Base-by-base conservation (phyloP, 2,329 filamentous ascomycete species). In the Lecanicillium sp. region DNA sequence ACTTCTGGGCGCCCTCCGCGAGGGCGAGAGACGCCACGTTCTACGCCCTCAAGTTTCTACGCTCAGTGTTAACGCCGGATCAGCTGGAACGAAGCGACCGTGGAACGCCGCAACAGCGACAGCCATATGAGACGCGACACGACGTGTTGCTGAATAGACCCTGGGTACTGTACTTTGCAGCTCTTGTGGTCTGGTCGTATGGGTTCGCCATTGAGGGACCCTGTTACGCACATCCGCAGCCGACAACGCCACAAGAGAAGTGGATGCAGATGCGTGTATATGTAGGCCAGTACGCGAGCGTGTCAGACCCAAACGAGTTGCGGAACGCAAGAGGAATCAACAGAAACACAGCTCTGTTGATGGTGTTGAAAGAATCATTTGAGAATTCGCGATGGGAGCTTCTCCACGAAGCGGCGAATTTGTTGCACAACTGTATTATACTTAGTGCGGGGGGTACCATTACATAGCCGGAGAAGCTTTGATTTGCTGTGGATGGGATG, bases 131-230 rank as follows among this genome's bases (percentile, higher is more conserved):
- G 14, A 87, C 89, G 1, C 77, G 87, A 15, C 85, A 95, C 51
- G 92, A 98, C 51, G 84, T 88, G 38, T 71, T 95, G 2, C 73
- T 96, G 43, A 94, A 96, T 53, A 74, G 92, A 13, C 86, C 90
- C 0, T 98, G 92, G 90, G 88, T 95, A 9, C 68, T 96, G 37
- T 98, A 95, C 61, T 94, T 95, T 55, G 86, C 92, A 1, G 80
- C 82, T 1, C 71, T 98, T 12, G 86, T 95, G 16, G 85, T 96
- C 1, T 98, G 92, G 92, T 87, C 80, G 43, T 98, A 96, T 52
- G 90, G 89, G 3, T 95, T 80, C 55, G 88, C 90, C 0, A 67
- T 94, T 15, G 92, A 96, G 49, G 92, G 92, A 0, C 75, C 87
- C 0, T 76, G 85, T 41, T 65, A 71, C 6, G 62, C 60, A 4